Conservation (phyloP, 257 asterid genomes). For the Eucommia ulmoides region DNA sequence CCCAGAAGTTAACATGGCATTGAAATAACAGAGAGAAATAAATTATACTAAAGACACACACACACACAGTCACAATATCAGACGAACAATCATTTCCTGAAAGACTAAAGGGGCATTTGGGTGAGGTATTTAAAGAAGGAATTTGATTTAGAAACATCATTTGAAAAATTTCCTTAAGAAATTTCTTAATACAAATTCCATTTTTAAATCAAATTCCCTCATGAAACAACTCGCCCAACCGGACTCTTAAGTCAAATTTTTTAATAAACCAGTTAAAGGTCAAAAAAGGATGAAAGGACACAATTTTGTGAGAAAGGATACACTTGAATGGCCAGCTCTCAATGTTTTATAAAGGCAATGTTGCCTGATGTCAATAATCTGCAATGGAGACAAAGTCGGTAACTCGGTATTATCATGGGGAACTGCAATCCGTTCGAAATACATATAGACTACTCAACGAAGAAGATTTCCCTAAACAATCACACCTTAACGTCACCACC, state of each 20-base stretch:
- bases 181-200: too few species aligned
- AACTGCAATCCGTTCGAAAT: neutral
- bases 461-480: constrained; percentile 5
- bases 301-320: constrained; percentile 35
- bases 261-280: neutral
- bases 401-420: neutral
- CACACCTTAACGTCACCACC: constrained; percentile 89
- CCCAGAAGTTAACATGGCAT: too few species aligned
- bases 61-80: constrained; percentile 13
- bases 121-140: too few species aligned
- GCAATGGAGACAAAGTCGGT: constrained; percentile 20
- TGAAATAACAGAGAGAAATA: neutral
- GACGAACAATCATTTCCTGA: neutral
- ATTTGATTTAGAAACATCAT: too few species aligned
- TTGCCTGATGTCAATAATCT: constrained; percentile 77
- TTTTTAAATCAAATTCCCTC: too few species aligned
- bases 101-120: too few species aligned
- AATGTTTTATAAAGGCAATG: constrained; percentile 65
- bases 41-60: constrained; percentile 17
- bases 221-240: too few species aligned
- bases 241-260: neutral
- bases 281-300: neutral
- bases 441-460: constrained; percentile 1
- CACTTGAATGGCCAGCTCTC: constrained; percentile 85
- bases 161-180: too few species aligned